A percentile compares a stretch with the other conserved stretches of the same genome.
phyloP scores from a whole-genome alignment of 108 stramenopile species.

The Parmales sp. region DNA sequence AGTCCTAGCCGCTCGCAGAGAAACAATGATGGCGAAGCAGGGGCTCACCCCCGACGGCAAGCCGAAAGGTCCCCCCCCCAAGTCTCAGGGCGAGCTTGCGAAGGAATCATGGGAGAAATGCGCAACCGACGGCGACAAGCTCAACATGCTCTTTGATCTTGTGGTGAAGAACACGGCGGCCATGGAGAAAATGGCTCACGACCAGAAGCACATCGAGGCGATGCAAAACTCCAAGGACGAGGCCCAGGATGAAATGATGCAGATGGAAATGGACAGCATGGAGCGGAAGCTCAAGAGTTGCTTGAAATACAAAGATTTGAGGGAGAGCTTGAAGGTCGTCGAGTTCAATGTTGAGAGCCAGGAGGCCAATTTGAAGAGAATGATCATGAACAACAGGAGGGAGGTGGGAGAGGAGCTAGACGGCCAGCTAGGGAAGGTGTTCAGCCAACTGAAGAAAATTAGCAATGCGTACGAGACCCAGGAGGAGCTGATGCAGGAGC shows the following conservation, averaged over 20 bases:
- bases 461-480: background rate
- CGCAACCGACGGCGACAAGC: background rate
- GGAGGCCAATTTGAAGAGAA: background rate
- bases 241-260: slow-evolving; percentile 10
- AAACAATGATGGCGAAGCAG: too few species aligned
- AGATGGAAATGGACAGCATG: background rate
- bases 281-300: background rate
- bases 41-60: background rate
- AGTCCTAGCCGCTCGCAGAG: too few species aligned
- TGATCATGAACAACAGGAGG: background rate
- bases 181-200: background rate
- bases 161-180: background rate
- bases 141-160: background rate
- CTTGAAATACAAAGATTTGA: background rate
- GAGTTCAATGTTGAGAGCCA: background rate
- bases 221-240: slow-evolving; percentile 8
- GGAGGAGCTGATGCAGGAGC: background rate
- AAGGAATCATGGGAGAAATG: background rate
- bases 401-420: background rate
- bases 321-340: background rate
- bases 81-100: background rate
- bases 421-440: background rate
- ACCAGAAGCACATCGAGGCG: background rate
- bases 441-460: background rate
- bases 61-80: background rate